Base-by-base conservation (phyloP, 1,284 basidiomycete genomes). In the Cronartium ribicola region DNA sequence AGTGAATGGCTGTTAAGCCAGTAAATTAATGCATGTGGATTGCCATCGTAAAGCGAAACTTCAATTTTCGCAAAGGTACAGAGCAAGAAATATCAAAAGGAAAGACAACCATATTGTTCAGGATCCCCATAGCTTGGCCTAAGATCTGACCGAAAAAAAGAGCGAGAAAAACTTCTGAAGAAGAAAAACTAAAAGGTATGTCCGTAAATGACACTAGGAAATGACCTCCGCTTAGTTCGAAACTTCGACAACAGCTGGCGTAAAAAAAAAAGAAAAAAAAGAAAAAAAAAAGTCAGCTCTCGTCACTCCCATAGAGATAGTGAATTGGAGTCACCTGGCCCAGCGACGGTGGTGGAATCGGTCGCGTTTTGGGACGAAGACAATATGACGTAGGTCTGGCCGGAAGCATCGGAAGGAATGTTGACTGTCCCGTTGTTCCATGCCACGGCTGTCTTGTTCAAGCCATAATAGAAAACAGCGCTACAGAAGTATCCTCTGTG, bases 401-500 rank as follows among this genome's bases (percentile, higher is more conserved):
- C 41, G 3, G 43, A 17, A 37, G 60, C 62, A 57, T 72, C 69
- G 29, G 14, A 43, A 5, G 69, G 69, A 8, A 72, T 63, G 40
- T 55, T 22, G 41, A 60, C 61, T 14, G 41, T 64, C 5, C 62
- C 61, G 39, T 72, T 64, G 17, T 60, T 63, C 20, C 55, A 59
- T 5, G 61, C 8, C 13, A 48, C 37, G 61, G 41, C 51, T 1
- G 69, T 72, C 11, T 60, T 64, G 48, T 65, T 72, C 43, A 72
- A 59, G 14, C 69, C 69, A 20, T 61, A 63, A 46, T 63, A 65
- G 39, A 72, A 72, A n/a, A 57, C 62, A 51, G 59, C 51, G n/a
- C 51, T 55, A 55, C 51, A 55, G 51, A 29, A 55, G 11, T 7
- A 55, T 20, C 6, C 7, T n/a, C 5, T n/a, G 6, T 5, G 22